Evolutionary conservation across 768 basidiomycete genomes (phyloP), one percentile per base, ranked within the genome.

Genomic region (Auriscalpium vulgare): DNA sequence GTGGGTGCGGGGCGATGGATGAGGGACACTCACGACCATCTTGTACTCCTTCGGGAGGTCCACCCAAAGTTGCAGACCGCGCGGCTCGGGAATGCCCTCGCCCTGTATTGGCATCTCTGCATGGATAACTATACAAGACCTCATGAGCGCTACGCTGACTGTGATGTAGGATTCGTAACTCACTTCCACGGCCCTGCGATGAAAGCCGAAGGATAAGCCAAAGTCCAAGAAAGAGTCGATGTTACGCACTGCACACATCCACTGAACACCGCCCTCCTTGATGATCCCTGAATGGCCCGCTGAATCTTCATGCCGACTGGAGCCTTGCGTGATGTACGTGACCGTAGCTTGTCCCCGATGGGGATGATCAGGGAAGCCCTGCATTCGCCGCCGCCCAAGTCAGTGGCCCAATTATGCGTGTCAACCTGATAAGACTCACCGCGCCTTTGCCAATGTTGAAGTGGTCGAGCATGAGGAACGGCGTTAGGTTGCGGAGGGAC

Each of bases 361-460:
- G 3, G 94, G 92, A 67, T 95, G 94, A 67, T 97, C 95, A 11
- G 91, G 90, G 65, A 95, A 93, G 3, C 90, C 88, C 85, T 87
- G 56, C 17, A n/a, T 9, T 37, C 19, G 36, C 1, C 9, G 58
- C 14, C 40, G 56, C 50, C 23, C 13, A 9, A 34, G 37, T 2
- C 44, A 23, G 29, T 37, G 11, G 37, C 36, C 21, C 46, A 36
- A 19, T 46, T 43, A 37, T 16, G 23, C 23, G 44, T 3, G 37
- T 8, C 11, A 58, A 2, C 14, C 7, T 43, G 14, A 43, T 43
- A 6, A 2, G 21, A 71, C 84, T 56, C 64, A 88, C 88, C 8
- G 85, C 85, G 49, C 88, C 88, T 65, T 81, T 69, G 1, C 73
- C 69, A 54, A 88, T 78, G 63, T 84, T 81, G 66, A 91, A 91